These are phyloP conservation scores for Hypoxylon sp. DNA, from an alignment of 2,329 filamentous ascomycete species.

Conservation along the genomic window DNA sequence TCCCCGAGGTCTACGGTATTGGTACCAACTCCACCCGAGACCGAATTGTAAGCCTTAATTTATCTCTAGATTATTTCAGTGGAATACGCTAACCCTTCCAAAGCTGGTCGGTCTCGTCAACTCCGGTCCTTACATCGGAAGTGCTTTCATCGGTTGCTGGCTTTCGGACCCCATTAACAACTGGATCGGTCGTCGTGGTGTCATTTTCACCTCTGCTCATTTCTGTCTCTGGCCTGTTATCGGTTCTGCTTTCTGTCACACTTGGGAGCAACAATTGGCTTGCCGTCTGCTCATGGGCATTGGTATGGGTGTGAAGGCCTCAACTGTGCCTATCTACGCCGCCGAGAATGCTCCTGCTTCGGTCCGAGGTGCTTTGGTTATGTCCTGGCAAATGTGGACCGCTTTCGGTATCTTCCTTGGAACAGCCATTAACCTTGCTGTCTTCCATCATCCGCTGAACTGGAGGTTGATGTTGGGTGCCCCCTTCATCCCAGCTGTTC, in stretches of 20 bases:
- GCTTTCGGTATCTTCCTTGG: conserved; percentile 73
- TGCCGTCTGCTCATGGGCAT: conserved; percentile 82
- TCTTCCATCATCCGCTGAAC: conserved; percentile 56
- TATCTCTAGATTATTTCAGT: conserved; percentile 42
- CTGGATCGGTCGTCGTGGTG: conserved; percentile 73
- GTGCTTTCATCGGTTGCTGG: conserved; percentile 69
- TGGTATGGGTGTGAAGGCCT: conserved; percentile 82
- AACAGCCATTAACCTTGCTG: conserved; percentile 72
- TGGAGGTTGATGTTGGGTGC: conserved; percentile 66
- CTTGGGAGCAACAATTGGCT: conserved; percentile 79
- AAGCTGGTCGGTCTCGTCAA: conserved; percentile 73
- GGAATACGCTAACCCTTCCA: conserved; percentile 31
- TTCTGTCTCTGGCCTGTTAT: conserved; percentile 80
- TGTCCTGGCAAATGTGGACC: conserved; percentile 85
- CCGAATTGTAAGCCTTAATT: conserved; percentile 53
- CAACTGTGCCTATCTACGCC: conserved; percentile 81
- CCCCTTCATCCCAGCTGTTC: conserved; percentile 72
- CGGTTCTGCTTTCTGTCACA: conserved; percentile 78
- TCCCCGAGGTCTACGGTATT: conserved; percentile 69
- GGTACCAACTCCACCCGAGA: conserved; percentile 50
- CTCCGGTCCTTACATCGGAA: conserved; percentile 60
- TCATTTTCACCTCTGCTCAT: conserved; percentile 82
- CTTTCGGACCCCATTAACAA: conserved; percentile 73
- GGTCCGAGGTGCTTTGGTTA: conserved; percentile 82
- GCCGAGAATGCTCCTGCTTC: conserved; percentile 79